Evolutionary conservation across 2,329 filamentous ascomycete genomes (phyloP).

Genomic region (Ceratocystis huliohia): DNA sequence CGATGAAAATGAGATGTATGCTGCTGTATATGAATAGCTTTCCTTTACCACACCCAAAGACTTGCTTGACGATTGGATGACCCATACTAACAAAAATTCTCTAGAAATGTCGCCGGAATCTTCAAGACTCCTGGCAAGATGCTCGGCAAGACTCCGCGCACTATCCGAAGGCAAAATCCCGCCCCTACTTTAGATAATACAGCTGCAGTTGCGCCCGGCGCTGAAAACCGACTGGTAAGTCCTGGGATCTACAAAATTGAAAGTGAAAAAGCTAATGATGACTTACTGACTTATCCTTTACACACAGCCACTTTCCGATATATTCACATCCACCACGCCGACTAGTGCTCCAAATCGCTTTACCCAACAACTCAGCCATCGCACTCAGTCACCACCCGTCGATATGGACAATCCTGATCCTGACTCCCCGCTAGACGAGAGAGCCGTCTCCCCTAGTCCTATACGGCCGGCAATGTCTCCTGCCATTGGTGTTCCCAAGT

Average conservation of each 20-base stretch:
- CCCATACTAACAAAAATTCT: neutral
- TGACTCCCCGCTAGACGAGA: constrained; percentile 13
- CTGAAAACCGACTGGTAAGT: constrained; percentile 6
- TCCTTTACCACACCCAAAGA: no score
- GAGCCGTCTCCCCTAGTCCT: constrained; percentile 16
- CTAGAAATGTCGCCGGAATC: constrained; percentile 80
- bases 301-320: constrained; percentile 45
- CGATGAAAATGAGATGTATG: constrained; percentile 68
- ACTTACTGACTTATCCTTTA: neutral
- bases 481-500: neutral
- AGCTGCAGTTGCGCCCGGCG: neutral
- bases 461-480: constrained; percentile 13
- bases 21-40: no score
- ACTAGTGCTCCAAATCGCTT: constrained; percentile 44
- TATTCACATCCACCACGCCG: constrained; percentile 41
- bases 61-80: neutral
- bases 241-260: neutral
- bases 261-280: neutral
- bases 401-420: neutral
- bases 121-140: constrained; percentile 87
- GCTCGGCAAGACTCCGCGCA: constrained; percentile 68
- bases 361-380: constrained; percentile 36
- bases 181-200: constrained; percentile 21
- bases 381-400: constrained; percentile 34
- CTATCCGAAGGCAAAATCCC: constrained; percentile 47